These are phyloP conservation scores for Dactylellina leptospora DNA, from an alignment of 2,329 filamentous ascomycete genomes.

Conservation along the genomic window DNA sequence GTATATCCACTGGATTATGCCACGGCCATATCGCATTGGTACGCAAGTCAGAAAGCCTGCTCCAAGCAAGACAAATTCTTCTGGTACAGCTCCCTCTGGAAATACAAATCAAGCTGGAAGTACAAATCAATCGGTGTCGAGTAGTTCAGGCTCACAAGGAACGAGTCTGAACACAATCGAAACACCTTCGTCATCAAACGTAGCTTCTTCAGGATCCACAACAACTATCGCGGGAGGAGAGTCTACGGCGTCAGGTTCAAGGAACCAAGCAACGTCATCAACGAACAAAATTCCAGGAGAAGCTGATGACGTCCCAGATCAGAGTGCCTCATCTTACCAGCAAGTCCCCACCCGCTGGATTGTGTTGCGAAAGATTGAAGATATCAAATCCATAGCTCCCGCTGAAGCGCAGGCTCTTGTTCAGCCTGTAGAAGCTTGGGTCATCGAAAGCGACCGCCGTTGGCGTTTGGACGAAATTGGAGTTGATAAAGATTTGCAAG, in stretches of 20 bases:
- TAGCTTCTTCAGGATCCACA: no score
- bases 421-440: constrained; percentile 58
- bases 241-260: no score
- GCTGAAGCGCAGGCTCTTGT: constrained; percentile 22
- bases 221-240: no score
- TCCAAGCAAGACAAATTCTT: background rate
- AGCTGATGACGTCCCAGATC: no score
- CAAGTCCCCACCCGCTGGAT: constrained; percentile 60
- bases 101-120: background rate
- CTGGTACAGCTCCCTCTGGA: background rate
- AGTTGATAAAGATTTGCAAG: constrained; percentile 59
- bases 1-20: constrained; percentile 63
- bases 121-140: no score
- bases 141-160: no score
- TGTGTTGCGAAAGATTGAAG: constrained; percentile 59
- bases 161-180: no score
- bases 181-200: no score
- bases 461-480: constrained; percentile 59
- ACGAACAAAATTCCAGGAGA: no score
- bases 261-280: no score
- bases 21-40: constrained; percentile 58
- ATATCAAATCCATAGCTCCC: background rate
- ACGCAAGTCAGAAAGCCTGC: background rate
- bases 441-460: constrained; percentile 61
- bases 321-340: constrained; percentile 14